phyloP scores from a whole-genome alignment of 306 rosid species.

The Oxytropis ochrocephala region DNA sequence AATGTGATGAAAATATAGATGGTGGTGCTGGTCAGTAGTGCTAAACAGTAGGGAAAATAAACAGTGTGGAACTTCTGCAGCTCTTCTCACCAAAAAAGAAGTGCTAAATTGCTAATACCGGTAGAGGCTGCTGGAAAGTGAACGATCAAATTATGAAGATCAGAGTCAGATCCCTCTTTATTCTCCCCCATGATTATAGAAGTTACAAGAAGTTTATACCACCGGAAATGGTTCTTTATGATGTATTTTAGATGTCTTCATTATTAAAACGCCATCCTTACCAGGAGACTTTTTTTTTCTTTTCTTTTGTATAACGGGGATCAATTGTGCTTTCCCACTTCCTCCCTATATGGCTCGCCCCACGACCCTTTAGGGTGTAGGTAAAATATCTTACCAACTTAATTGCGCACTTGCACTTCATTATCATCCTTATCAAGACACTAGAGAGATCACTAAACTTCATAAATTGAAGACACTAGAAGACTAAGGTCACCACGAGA shows the following conservation, averaged over 20 bases:
- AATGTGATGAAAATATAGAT: not conserved
- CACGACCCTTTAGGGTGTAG: too few species aligned
- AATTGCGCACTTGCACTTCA: not conserved
- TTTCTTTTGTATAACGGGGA: too few species aligned
- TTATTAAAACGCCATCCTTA: not conserved
- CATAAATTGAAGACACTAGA: not conserved
- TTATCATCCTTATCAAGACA: not conserved
- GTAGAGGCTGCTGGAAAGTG: not conserved
- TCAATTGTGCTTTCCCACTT: too few species aligned
- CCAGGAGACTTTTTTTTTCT: not conserved
- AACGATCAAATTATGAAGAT: not conserved
- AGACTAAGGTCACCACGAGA: conserved; percentile 4
- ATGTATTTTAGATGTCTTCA: not conserved
- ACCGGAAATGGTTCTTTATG: not conserved
- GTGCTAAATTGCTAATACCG: not conserved
- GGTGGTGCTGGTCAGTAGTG: not conserved
- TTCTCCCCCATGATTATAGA: not conserved
- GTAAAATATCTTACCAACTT: too few species aligned
- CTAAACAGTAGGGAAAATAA: too few species aligned
- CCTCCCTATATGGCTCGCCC: too few species aligned
- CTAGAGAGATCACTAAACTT: not conserved
- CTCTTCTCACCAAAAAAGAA: not conserved
- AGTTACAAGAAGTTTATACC: not conserved
- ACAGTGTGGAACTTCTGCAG: not conserved
- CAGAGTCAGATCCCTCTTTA: not conserved